phyloP scores from a whole-genome alignment of 2,329 filamentous ascomycete species.

The Aquanectria penicillioides region DNA sequence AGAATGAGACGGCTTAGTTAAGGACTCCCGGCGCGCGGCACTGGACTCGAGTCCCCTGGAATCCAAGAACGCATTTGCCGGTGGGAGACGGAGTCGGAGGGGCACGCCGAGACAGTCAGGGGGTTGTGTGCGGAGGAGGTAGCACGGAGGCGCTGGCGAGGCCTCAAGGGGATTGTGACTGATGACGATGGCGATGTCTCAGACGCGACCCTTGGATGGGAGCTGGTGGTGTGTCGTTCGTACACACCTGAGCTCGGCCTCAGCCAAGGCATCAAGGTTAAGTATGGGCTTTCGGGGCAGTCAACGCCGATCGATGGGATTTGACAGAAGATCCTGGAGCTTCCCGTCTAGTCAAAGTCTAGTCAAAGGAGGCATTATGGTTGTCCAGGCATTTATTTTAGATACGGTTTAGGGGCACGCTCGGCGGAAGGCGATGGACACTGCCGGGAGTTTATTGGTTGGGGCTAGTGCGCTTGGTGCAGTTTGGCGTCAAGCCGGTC shows the following conservation, averaged over 20 bases:
- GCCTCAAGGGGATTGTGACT: background rate
- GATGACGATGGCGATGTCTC: slow-evolving; percentile 15
- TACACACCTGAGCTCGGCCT: no score
- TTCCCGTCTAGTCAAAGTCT: slow-evolving; percentile 4
- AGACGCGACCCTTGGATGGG: background rate
- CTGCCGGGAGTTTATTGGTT: slow-evolving; percentile 2
- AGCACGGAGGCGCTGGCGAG: slow-evolving; percentile 2
- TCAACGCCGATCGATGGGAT: slow-evolving; percentile 4
- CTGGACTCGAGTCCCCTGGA: background rate
- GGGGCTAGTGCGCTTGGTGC: slow-evolving; percentile 4
- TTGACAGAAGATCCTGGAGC: background rate
- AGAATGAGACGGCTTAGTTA: slow-evolving; percentile 1
- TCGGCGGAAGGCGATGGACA: background rate
- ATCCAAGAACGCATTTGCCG: slow-evolving; percentile 1
- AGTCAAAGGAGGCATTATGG: background rate
- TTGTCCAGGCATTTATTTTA: background rate
- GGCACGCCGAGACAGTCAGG: slow-evolving; percentile 19
- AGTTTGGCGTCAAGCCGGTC: slow-evolving; percentile 19
- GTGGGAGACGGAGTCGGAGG: slow-evolving; percentile 11
- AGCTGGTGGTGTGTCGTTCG: no score
- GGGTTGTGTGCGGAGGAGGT: slow-evolving; percentile 9
- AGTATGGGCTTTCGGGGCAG: background rate
- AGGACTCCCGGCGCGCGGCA: slow-evolving; percentile 7
- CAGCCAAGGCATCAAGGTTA: background rate
- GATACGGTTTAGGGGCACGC: background rate